phyloP scores from a whole-genome alignment of 805 yeast species.

The Zygosaccharomyces bailii region DNA sequence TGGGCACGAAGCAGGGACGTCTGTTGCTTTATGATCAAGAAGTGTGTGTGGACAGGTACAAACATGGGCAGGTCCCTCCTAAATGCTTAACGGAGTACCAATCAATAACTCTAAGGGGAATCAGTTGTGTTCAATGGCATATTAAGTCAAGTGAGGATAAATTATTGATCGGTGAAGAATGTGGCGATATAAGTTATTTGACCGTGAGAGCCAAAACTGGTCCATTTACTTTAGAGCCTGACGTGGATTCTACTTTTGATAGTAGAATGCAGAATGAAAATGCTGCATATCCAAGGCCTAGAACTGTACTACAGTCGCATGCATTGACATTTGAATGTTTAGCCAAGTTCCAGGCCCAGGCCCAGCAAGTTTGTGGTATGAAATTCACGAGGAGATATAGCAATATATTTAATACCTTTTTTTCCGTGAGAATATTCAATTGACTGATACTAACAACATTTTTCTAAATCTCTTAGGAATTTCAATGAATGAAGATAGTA shows the following conservation, averaged over 20 bases:
- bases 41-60: constrained; percentile 14
- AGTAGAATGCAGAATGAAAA: neutral
- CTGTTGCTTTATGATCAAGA: constrained; percentile 45
- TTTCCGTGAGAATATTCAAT: neutral
- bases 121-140: constrained; percentile 63
- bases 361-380: constrained; percentile 60
- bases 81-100: constrained; percentile 22
- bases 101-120: constrained; percentile 38
- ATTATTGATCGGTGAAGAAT: constrained; percentile 64
- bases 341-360: constrained; percentile 43
- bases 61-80: constrained; percentile 6
- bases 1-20: constrained; percentile 59
- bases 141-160: constrained; percentile 20
- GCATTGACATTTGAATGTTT: constrained; percentile 20
- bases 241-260: neutral
- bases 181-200: constrained; percentile 53
- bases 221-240: neutral
- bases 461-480: constrained; percentile 42
- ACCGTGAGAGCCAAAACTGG: constrained; percentile 25
- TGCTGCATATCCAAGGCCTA: neutral
- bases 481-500: constrained; percentile 50
- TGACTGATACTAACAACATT: constrained; percentile 1
- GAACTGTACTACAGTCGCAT: neutral
- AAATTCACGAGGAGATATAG: too few relatives aligned
- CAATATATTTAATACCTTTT: too few relatives aligned